Conservation (phyloP, 345 rosid species). For the Salix arbutifolia region DNA sequence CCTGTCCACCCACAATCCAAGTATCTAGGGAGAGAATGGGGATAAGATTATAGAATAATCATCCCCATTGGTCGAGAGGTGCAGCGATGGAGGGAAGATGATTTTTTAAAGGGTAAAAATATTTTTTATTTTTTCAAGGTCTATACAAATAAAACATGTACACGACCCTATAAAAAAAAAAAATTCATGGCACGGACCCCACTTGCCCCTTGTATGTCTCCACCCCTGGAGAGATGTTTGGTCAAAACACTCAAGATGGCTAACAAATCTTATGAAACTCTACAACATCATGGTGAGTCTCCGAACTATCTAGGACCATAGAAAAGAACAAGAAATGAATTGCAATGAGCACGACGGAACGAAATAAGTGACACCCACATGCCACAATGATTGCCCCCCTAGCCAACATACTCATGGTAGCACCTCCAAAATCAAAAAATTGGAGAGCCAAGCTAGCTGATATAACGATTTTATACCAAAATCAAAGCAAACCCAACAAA, state of each 20-base stretch:
- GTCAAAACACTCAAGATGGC: slow-evolving; percentile 9
- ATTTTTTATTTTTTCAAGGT: too few species aligned
- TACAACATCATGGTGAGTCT: neutral
- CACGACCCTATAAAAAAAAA: too few species aligned
- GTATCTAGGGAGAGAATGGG: neutral
- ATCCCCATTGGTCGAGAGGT: neutral
- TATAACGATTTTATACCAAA: slow-evolving; percentile 7
- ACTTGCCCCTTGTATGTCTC: too few species aligned
- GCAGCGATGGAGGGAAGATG: too few species aligned
- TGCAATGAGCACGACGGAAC: neutral
- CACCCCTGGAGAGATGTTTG: neutral
- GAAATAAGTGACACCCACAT: neutral
- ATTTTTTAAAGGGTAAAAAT: too few species aligned
- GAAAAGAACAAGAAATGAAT: neutral
- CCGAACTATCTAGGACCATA: neutral
- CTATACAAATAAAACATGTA: too few species aligned
- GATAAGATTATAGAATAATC: neutral
- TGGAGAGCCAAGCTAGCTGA: neutral
- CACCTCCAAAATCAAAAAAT: neutral
- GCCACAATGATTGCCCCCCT: neutral
- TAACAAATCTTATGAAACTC: neutral
- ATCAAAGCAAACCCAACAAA: slow-evolving; percentile 10
- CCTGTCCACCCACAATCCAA: slow-evolving; percentile 1
- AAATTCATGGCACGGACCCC: too few species aligned
- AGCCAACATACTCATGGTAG: neutral